Evolutionary conservation across 2,329 filamentous ascomycete genomes (phyloP), one percentile per base, ranked within the genome.

Genomic region (Xylaria sp.): DNA sequence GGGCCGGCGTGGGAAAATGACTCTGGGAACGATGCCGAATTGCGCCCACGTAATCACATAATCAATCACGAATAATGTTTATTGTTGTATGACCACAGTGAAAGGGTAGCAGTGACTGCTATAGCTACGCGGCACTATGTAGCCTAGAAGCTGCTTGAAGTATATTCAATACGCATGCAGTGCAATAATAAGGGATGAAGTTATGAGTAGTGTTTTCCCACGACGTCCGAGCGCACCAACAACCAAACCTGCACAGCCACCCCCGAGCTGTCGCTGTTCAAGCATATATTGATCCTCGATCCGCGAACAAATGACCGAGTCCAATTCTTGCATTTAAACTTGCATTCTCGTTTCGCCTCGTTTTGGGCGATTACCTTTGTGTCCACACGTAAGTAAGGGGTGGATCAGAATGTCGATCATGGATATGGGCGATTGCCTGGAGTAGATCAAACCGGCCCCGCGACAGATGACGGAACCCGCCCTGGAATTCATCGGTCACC

Each of bases 371-470:
- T 37, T 32, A 25, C 37, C 25, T 37, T 37, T 6, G 10, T 37
- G 41, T 60, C 51, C 12, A 25, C 8, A 23, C 13, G 60, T 37
- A 52, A 37, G 13, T 34, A 41, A 7, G 57, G 48, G 12, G 18
- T 54, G 25, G 61, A 61, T 65, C 25, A 57, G 13, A 63, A 52
- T 3, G 18, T 50, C 56, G 58, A 58, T 65, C 18, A 32, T 28
- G 37, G 7, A n/a, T 48, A 13, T 20, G 13, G 34, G 39, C 20
- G 32, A 34, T 57, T 46, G 32, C 52, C 37, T 46, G 58, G 20
- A 46, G 59, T 56, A 57, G 59, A 63, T 70, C 68, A 70, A 70
- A 70, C 65, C 41, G 58, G 54, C 39, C 34, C 54, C 28, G 66
- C 25, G 15, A 44, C 44, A 65, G 55, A 57, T 23, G 62, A 51